Evolutionary conservation across 164 flowering plant species (phyloP).

Genomic region (Magnolia officinalis): DNA sequence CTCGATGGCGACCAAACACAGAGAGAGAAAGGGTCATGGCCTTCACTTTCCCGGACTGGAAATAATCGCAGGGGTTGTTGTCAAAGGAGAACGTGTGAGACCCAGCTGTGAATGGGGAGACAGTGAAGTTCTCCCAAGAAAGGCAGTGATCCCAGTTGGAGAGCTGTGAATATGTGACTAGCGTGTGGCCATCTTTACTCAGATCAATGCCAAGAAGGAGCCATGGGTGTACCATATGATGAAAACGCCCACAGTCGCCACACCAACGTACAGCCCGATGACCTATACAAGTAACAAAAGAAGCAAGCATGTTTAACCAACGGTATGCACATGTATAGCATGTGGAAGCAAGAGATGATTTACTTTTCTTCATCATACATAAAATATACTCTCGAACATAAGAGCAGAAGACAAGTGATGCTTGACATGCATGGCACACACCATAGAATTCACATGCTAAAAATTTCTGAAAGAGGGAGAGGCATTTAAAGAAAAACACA

Average conservation of each 20-base stretch:
- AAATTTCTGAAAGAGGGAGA: too few relatives aligned
- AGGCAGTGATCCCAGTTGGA: conserved; percentile 71
- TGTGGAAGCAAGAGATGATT: too few relatives aligned
- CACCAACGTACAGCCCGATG: conserved; percentile 77
- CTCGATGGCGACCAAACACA: conserved; percentile 80
- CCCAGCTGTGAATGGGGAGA: conserved; percentile 69
- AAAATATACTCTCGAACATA: too few relatives aligned
- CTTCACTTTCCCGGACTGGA: conserved; percentile 73
- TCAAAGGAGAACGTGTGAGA: conserved; percentile 46
- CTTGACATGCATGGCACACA: too few relatives aligned
- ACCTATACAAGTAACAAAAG: conserved; percentile 37
- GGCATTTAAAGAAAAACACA: too few relatives aligned
- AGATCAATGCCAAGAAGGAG: conserved; percentile 70
- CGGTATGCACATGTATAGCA: too few relatives aligned
- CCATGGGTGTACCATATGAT: conserved; percentile 79
- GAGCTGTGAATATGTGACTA: conserved; percentile 71
- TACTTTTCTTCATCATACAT: too few relatives aligned
- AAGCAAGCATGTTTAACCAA: too few relatives aligned
- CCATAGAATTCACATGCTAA: too few relatives aligned
- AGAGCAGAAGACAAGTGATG: too few relatives aligned
- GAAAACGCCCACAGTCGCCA: conserved; percentile 84
- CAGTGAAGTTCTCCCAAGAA: conserved; percentile 62
- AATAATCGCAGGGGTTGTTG: conserved; percentile 63
- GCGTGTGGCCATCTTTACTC: conserved; percentile 69
- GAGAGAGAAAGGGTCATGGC: conserved; percentile 83